These are phyloP conservation scores for Chrysanthemum lavandulifolium DNA, from an alignment of 129 eudicot species.

Conservation along the genomic window DNA sequence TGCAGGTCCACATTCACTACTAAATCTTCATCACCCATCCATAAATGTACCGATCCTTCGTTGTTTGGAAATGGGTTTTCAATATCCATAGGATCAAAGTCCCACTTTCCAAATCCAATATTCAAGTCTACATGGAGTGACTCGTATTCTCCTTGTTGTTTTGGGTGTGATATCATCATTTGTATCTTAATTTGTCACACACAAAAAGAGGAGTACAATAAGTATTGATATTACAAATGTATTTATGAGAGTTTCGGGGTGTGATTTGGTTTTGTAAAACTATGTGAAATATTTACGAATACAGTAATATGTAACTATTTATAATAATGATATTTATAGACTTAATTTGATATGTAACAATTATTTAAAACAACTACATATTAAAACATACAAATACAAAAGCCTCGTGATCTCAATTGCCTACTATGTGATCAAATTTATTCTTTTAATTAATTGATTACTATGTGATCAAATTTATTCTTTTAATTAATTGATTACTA, in stretches of 20 bases:
- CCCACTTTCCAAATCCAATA: conserved; percentile 71
- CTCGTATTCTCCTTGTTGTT: conserved; percentile 80
- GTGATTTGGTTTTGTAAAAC: too few relatives aligned
- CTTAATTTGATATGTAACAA: background rate
- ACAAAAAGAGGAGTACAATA: background rate
- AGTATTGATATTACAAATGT: background rate
- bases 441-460: too few relatives aligned
- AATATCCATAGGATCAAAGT: conserved; percentile 68
- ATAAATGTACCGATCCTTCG: conserved; percentile 57
- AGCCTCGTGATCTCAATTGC: too few relatives aligned
- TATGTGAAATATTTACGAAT: too few relatives aligned
- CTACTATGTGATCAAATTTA: too few relatives aligned
- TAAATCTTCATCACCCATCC: conserved; percentile 72
- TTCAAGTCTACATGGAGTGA: conserved; percentile 67
- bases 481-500: too few relatives aligned
- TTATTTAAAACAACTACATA: too few relatives aligned
- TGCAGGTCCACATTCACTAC: conserved; percentile 57
- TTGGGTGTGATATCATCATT: conserved; percentile 19
- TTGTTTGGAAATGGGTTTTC: conserved; percentile 51
- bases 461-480: too few relatives aligned
- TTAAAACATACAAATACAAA: too few relatives aligned
- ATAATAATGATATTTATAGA: too few relatives aligned
- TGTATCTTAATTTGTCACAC: conserved; percentile 27
- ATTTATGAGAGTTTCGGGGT: background rate
- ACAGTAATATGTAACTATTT: too few relatives aligned